Base-by-base conservation (phyloP, 2,329 filamentous ascomycete genomes). In the Cephalotrichum gorgonifer region DNA sequence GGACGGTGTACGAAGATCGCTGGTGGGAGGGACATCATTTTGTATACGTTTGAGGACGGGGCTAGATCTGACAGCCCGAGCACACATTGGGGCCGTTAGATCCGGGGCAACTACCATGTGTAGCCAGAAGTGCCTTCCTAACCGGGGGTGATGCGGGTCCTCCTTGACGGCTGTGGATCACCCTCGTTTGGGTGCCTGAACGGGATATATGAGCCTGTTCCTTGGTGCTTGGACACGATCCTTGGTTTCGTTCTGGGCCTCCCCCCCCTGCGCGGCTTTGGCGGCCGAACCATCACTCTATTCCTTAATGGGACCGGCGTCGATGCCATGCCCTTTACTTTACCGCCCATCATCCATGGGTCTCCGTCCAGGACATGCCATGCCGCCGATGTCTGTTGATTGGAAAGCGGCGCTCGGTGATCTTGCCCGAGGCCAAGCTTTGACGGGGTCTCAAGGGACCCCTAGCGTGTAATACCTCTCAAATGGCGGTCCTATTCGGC, bases 1-100 rank as follows among this genome's bases (percentile, higher is more conserved):
- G 49, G 53, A 53, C 12, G n/a, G 17, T 39, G 35, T 39, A 39
- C n/a, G 35, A 39, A 17, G 35, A 39, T 39, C 35, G 12, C 35
- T n/a, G 31, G 44, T 39, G 44, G 47, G 47, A 39, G 26, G 23
- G n/a, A 27, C 41, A 31, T 35, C 20, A 28, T 20, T 43, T 31
- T 49, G 47, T 49, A 49, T 43, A 33, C 47, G 47, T 49, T 44
- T 49, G 47, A 48, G 46, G 44, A 43, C 30, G 23, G 14, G 9
- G 23, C 42, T 23, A 25, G 41, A 43, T 43, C 41, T 23, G 41
- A 43, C 33, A 39, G 33, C 8, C 33, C 12, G 33, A 39, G 33
- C 6, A n/a, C 33, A 17, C 14, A 39, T 39, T 7, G 33, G 7
- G 23, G 22, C 41, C 22, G 41, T 14, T 11, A 20, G 41, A 25